phyloP scores from a whole-genome alignment of 2,329 filamentous ascomycete genomes.

The Neofusicoccum umdonicola region DNA sequence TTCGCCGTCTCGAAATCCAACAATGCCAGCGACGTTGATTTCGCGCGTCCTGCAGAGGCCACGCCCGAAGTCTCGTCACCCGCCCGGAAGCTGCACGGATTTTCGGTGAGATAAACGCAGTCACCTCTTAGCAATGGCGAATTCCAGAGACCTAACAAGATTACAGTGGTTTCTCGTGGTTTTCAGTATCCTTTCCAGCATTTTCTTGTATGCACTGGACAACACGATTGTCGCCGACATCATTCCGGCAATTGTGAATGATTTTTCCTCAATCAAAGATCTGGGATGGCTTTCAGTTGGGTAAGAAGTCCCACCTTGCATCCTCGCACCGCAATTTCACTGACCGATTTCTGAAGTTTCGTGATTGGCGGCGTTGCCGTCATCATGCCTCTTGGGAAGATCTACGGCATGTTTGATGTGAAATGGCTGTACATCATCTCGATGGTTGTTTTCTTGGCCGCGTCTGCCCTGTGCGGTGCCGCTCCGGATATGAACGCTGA shows the following conservation, averaged over 20 bases:
- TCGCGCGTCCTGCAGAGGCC: too few species aligned
- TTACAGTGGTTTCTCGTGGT: conserved; percentile 17
- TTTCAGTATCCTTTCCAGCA: conserved; percentile 8
- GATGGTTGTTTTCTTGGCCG: conserved; percentile 50
- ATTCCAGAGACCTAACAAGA: background rate
- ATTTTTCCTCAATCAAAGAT: conserved; percentile 29
- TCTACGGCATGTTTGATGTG: conserved; percentile 53
- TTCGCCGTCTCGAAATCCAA: too few species aligned
- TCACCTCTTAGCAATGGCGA: too few species aligned
- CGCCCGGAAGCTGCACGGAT: too few species aligned
- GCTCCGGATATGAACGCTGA: conserved; percentile 47
- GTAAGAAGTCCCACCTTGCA: too few species aligned
- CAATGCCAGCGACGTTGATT: too few species aligned
- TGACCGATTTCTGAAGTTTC: conserved; percentile 20
- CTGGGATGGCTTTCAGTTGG: conserved; percentile 38
- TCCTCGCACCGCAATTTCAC: too few species aligned
- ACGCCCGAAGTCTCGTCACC: too few species aligned
- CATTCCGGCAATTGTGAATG: conserved; percentile 38
- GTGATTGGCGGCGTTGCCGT: conserved; percentile 36
- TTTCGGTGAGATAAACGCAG: too few species aligned
- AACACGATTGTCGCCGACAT: conserved; percentile 42
- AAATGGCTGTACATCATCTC: conserved; percentile 37
- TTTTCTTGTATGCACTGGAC: conserved; percentile 39
- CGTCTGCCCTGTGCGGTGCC: conserved; percentile 53
- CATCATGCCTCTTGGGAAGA: conserved; percentile 52